Evolutionary conservation across 495 filamentous ascomycete genomes (phyloP), one percentile per base, ranked within the genome.

Genomic region (Talaromyces liani): DNA sequence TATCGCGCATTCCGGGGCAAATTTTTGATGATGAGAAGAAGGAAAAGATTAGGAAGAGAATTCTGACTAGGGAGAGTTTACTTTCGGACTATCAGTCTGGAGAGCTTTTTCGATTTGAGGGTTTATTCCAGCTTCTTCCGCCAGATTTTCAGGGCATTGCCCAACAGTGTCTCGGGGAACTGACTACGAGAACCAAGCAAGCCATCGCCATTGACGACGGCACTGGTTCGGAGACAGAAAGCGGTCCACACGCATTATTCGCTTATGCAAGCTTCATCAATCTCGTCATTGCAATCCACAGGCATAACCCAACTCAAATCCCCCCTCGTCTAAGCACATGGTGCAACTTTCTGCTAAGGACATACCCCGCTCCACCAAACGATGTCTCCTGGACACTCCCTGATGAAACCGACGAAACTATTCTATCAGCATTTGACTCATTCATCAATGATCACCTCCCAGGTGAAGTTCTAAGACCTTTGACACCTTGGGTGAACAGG

Each of bases 21-120:
- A 71, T 72, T 20, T 74, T 80, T 49, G 60, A 73, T 5, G 65
- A 69, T 0, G 71, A 71, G n/a, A 65, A 73, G 4, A 16, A 69
- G 8, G 75, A 71, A 9, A 68, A 68, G 12, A 68, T 76, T 33
- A 72, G 69, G 29, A 66, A 76, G 22, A 71, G 71, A 31, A 75
- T 79, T 56, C 65, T 79, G 14, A 75, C 75, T 61, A 68, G 75
- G 12, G 64, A 67, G 22, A 79, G 76, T n/a, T 61, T 80, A 3
- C 65, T 78, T 34, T 31, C 60, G 33, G 47, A 54, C 12, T 31
- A 67, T 4, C 67, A 71, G 55, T 73, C 70, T 45, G 78, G 77
- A 34, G 75, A 79, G 62, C 70, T 80, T 3, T 77, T 78, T 66
- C 60, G 67, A 34, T 62, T 76, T 31, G 60, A 63, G 5, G 76